phyloP scores from a whole-genome alignment of 805 yeast genomes.

The Teunomyces pallodes region DNA sequence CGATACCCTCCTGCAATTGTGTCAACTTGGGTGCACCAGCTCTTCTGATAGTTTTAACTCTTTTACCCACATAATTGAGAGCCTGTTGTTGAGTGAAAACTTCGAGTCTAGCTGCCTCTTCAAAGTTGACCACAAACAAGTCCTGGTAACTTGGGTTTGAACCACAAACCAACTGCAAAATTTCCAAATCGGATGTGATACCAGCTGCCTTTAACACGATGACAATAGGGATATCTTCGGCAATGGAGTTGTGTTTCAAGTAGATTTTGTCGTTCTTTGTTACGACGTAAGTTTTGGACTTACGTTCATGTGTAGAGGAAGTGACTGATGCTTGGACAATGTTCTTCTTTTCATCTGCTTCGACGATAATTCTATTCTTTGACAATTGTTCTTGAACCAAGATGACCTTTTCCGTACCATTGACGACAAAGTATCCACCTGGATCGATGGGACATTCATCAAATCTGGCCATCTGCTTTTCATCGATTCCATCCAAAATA shows the following conservation, averaged over 20 bases:
- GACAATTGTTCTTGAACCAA: conserved; percentile 95
- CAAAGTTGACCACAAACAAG: conserved; percentile 86
- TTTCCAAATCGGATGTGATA: conserved; percentile 84
- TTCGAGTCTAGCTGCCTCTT: conserved; percentile 84
- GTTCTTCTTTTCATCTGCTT: conserved; percentile 91
- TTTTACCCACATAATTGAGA: conserved; percentile 81
- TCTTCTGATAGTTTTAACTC: conserved; percentile 91
- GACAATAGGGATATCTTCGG: conserved; percentile 94
- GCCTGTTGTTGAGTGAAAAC: conserved; percentile 93
- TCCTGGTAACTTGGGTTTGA: conserved; percentile 86
- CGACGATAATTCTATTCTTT: conserved; percentile 96
- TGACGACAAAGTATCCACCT: conserved; percentile 96
- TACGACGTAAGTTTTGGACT: conserved; percentile 93
- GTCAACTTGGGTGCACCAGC: conserved; percentile 77
- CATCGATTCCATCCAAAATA: conserved; percentile 74
- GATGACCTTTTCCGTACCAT: conserved; percentile 97
- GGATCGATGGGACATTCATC: conserved; percentile 98
- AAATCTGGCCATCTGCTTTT: conserved; percentile 78
- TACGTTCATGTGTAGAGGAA: conserved; percentile 96
- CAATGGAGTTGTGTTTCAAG: conserved; percentile 90
- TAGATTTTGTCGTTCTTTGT: conserved; percentile 88
- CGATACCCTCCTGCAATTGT: conserved; percentile 89
- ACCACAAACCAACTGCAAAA: conserved; percentile 93
- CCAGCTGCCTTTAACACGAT: conserved; percentile 94
- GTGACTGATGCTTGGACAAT: conserved; percentile 97